Conservation (phyloP, 2,329 filamentous ascomycete genomes). For the Fusarium falciforme region DNA sequence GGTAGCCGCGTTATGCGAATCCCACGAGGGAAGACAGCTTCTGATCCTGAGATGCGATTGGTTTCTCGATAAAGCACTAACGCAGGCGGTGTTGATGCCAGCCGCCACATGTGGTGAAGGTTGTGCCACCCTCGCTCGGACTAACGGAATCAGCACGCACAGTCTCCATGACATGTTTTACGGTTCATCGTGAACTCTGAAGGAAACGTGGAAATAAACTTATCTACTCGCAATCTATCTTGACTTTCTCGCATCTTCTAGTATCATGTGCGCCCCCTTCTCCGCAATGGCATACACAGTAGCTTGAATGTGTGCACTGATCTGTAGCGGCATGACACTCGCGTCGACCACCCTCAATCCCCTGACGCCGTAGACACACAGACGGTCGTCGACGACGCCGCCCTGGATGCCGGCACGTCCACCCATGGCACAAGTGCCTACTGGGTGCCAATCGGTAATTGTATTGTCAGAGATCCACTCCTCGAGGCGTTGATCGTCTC, state of each 20-base stretch:
- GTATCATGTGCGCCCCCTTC: conserved; percentile 43
- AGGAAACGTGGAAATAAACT: background rate
- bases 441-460: conserved; percentile 54
- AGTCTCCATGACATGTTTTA: background rate
- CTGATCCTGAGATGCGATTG: background rate
- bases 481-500: conserved; percentile 24
- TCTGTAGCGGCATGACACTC: conserved; percentile 46
- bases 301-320: conserved; percentile 46
- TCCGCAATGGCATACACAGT: conserved; percentile 53
- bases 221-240: background rate
- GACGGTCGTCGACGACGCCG: conserved; percentile 47
- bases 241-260: conserved; percentile 23
- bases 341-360: conserved; percentile 46
- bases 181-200: background rate
- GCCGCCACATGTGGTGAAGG: background rate
- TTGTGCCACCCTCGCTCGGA: background rate
- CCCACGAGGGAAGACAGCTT: background rate
- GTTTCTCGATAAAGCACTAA: background rate
- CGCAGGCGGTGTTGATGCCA: background rate
- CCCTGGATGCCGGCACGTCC: conserved; percentile 43
- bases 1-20: background rate
- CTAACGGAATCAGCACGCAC: background rate
- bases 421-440: conserved; percentile 51
- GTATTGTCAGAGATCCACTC: conserved; percentile 47
- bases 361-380: conserved; percentile 47